Conservation (phyloP, 192 early-diverging fungal genomes). For the Diversispora epigaea region DNA sequence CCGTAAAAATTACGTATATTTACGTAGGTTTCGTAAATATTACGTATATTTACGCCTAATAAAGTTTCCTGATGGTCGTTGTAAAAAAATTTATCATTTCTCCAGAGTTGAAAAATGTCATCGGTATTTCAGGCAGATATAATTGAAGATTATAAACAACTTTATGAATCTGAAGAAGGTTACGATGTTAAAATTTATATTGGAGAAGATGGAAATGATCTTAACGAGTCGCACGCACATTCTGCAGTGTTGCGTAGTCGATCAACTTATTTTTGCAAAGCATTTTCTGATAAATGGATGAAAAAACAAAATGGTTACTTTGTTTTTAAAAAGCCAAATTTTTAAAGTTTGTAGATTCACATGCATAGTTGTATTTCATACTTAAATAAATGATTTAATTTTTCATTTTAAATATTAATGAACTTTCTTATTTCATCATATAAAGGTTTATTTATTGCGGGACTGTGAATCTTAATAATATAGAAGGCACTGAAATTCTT, state of each 20-base stretch:
- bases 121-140: background rate
- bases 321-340: conserved; percentile 16
- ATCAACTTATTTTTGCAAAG: conserved; percentile 1
- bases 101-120: too few species aligned
- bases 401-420: background rate
- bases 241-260: background rate
- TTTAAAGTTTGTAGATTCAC: background rate
- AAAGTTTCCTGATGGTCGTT: too few species aligned
- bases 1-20: too few species aligned
- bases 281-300: background rate
- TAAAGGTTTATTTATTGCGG: background rate
- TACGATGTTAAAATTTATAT: background rate
- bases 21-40: too few species aligned
- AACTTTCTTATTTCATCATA: too few species aligned
- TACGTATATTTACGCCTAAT: too few species aligned
- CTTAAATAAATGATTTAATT: background rate
- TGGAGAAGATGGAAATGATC: background rate
- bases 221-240: conserved; percentile 5
- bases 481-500: background rate
- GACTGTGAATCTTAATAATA: background rate
- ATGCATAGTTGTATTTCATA: background rate
- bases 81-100: too few species aligned
- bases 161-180: background rate
- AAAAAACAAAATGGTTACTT: background rate
- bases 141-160: background rate